Evolutionary conservation across 2,329 filamentous ascomycete species (phyloP).

Genomic region (Stromatinia cepivora): DNA sequence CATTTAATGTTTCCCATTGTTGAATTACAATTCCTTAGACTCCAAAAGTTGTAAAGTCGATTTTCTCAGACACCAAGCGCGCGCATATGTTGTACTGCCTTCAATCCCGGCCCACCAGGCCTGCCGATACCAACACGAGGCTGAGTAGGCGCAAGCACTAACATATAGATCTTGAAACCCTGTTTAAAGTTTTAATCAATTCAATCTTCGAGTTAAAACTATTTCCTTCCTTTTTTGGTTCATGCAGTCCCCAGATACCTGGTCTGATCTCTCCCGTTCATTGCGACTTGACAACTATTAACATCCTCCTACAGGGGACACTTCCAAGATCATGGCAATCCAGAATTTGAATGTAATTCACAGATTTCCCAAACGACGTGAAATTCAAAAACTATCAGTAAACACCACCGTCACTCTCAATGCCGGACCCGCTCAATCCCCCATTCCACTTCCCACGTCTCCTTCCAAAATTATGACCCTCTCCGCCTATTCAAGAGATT

Average conservation of each 20-base stretch:
- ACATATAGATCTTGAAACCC: not conserved
- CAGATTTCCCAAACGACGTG: not conserved
- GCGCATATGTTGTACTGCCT: not conserved
- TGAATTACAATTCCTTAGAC: not conserved
- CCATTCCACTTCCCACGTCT: not conserved
- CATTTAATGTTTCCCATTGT: not conserved
- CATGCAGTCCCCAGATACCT: not conserved
- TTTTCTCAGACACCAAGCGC: not conserved
- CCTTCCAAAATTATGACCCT: not conserved
- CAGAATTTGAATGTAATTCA: not conserved
- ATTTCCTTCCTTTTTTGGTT: not conserved
- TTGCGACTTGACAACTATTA: too few species aligned
- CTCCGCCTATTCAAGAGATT: not conserved
- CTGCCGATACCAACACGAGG: conserved; percentile 4
- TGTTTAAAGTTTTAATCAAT: not conserved
- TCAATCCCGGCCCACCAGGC: not conserved
- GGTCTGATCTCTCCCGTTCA: too few species aligned
- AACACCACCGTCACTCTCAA: conserved; percentile 6
- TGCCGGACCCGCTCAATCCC: not conserved
- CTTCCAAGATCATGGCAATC: not conserved
- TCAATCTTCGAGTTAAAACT: not conserved
- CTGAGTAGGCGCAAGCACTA: not conserved
- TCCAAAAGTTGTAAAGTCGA: not conserved
- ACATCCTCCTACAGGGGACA: too few species aligned
- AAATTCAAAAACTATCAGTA: not conserved